These are phyloP conservation scores for Pleurotus citrinopileatus DNA, from an alignment of 768 basidiomycete species.

Conservation along the genomic window DNA sequence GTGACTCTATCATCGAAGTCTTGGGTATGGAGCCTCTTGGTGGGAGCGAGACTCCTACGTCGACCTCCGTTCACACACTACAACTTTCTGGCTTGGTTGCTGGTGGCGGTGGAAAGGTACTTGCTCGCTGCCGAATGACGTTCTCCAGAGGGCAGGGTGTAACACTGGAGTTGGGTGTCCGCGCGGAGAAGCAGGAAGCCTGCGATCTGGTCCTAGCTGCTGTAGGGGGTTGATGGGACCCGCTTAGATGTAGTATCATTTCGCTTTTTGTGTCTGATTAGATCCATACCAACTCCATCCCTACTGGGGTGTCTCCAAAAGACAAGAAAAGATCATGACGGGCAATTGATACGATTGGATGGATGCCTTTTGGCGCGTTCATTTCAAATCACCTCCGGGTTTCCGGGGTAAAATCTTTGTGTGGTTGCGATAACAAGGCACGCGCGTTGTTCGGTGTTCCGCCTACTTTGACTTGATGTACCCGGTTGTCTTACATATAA, in stretches of 20 bases:
- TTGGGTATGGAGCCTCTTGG: constrained; percentile 97
- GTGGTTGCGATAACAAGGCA: background rate
- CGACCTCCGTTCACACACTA: constrained; percentile 88
- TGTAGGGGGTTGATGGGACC: constrained; percentile 58
- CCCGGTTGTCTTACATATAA: constrained; percentile 8
- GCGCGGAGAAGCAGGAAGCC: constrained; percentile 87
- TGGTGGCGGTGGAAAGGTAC: constrained; percentile 94
- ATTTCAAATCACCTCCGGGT: background rate
- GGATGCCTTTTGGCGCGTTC: too few relatives aligned
- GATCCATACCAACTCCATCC: constrained; percentile 12
- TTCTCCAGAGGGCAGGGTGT: constrained; percentile 88
- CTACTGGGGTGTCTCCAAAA: background rate
- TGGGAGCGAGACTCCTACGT: constrained; percentile 80
- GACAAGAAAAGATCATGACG: constrained; percentile 4
- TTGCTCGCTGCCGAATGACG: constrained; percentile 95
- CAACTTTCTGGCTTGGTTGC: constrained; percentile 88
- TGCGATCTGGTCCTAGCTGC: constrained; percentile 89
- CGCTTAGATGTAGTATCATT: constrained; percentile 8
- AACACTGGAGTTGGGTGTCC: constrained; percentile 85
- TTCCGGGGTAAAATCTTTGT: background rate
- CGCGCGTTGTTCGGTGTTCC: constrained; percentile 7
- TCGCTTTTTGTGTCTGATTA: constrained; percentile 14
- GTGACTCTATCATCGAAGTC: constrained; percentile 93
- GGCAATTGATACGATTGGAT: too few relatives aligned
- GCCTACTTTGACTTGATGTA: background rate